phyloP scores from a whole-genome alignment of 2,329 filamentous ascomycete genomes.

The Capronia americana region DNA sequence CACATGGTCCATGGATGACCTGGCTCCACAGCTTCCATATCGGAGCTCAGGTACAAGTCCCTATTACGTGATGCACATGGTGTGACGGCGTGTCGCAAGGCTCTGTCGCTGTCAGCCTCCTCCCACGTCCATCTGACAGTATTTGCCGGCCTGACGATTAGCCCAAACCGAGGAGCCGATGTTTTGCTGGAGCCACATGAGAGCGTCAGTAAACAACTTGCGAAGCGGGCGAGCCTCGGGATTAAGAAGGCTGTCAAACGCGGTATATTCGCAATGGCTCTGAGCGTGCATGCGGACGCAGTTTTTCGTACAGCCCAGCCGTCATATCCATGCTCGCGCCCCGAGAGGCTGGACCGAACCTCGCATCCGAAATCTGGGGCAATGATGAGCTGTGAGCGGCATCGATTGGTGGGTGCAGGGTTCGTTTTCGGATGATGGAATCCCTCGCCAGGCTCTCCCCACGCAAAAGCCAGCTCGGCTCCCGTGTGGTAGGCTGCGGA shows the following conservation, averaged over 20 bases:
- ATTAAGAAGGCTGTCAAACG: constrained; percentile 16
- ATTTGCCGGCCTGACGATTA: background rate
- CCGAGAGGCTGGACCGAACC: constrained; percentile 2
- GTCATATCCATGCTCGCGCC: constrained; percentile 6
- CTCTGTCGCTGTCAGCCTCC: background rate
- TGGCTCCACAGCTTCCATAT: background rate
- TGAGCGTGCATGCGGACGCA: background rate
- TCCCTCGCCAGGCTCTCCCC: background rate
- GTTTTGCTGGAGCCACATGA: background rate
- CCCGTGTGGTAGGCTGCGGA: background rate
- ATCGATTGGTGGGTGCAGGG: background rate
- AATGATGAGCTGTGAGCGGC: background rate
- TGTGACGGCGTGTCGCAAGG: background rate
- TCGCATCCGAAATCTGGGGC: constrained; percentile 14
- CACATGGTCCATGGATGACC: constrained; percentile 34
- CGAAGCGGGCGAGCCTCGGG: constrained; percentile 3
- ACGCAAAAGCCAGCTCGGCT: background rate
- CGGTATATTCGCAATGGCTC: constrained; percentile 13
- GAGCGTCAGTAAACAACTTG: background rate
- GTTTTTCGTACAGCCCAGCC: background rate
- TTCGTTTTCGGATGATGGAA: constrained; percentile 7
- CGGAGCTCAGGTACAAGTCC: background rate
- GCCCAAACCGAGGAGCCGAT: background rate
- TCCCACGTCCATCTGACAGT: background rate
- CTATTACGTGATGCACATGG: background rate